Evolutionary conservation across 192 early-diverging fungal genomes (phyloP), one percentile per base, ranked within the genome.

Genomic region (Umbelopsis ramanniana): DNA sequence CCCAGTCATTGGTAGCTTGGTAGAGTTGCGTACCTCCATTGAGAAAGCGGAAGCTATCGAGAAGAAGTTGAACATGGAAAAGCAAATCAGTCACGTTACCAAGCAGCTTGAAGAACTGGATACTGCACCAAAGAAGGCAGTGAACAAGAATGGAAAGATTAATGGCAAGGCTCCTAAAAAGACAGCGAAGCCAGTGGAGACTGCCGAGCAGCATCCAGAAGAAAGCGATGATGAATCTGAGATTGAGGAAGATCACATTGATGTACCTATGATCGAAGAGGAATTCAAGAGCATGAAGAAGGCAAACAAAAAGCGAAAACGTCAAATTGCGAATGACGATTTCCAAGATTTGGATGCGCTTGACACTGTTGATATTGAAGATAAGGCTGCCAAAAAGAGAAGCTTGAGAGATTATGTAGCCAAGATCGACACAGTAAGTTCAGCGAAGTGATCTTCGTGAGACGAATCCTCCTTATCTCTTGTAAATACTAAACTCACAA

Each of bases 1-100:
- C 76, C 96, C 95, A 14, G 93, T 95, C n/a, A 91, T 94, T 66
- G 87, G 89, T 21, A 84, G 87, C 10, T 79, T 98, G n/a, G 86
- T 90, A 21, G 86, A 91, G 66, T 76, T 96, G 68, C 89, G 88
- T 22, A 87, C 87, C 26, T 76, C 93, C n/a, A 81, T 95, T 35
- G 84, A 89, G 67, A 86, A 89, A 60, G 73, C 93, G 68, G 92
- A 93, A 43, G 85, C 78, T 15, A 69, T 90, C 70, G 91, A 90
- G 78, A 84, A 78, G 52, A 85, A 86, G 55, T 79, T 89, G 66
- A 72, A 75, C 66, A 63, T 63, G 12, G 29, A 63, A 63, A 35
- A 38, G 33, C 26, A 63, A 19, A 63, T 63, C 17, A 19, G 35
- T 11, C 8, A n/a, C 19, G 12, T 63, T 63, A 11, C 29, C 8